Evolutionary conservation across 2,329 filamentous ascomycete species (phyloP).

Genomic region (Penicillium sp.): DNA sequence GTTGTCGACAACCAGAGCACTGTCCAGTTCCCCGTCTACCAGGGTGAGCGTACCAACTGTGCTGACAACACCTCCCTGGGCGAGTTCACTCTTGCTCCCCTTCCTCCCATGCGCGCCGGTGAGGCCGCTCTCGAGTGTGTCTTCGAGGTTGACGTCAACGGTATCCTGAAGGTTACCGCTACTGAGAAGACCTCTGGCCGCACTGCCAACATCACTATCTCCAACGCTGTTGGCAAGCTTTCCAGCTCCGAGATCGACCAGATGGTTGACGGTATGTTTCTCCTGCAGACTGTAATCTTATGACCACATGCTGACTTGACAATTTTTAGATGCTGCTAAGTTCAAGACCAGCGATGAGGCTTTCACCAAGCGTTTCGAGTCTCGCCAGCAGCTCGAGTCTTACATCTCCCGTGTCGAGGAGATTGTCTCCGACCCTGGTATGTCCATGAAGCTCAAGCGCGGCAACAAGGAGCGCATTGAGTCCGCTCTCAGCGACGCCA

Average conservation of each 20-base stretch:
- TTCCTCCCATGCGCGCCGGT: constrained; percentile 82
- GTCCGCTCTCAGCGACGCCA: constrained; percentile 91
- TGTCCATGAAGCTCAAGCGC: constrained; percentile 97
- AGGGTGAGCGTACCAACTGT: constrained; percentile 97
- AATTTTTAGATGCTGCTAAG: constrained; percentile 75
- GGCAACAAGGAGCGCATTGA: constrained; percentile 99
- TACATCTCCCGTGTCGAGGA: constrained; percentile 99
- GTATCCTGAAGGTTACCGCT: constrained; percentile 98
- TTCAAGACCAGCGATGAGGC: constrained; percentile 98
- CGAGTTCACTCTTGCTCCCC: constrained; percentile 93
- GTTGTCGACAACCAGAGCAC: constrained; percentile 66
- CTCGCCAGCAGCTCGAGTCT: constrained; percentile 97
- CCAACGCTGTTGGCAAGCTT: constrained; percentile 98
- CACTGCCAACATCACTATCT: constrained; percentile 99
- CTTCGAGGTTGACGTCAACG: constrained; percentile 99
- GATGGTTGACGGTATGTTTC: constrained; percentile 77
- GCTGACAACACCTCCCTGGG: constrained; percentile 97
- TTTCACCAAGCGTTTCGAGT: constrained; percentile 99
- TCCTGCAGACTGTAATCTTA: not conserved
- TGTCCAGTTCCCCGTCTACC: constrained; percentile 88
- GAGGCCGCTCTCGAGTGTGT: constrained; percentile 96
- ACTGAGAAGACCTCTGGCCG: constrained; percentile 98
- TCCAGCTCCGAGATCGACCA: constrained; percentile 91
- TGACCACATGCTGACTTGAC: constrained; percentile 11
- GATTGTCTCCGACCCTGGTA: constrained; percentile 93